Evolutionary conservation across 768 basidiomycete genomes (phyloP).

Genomic region (Pleurotus cornucopiae): DNA sequence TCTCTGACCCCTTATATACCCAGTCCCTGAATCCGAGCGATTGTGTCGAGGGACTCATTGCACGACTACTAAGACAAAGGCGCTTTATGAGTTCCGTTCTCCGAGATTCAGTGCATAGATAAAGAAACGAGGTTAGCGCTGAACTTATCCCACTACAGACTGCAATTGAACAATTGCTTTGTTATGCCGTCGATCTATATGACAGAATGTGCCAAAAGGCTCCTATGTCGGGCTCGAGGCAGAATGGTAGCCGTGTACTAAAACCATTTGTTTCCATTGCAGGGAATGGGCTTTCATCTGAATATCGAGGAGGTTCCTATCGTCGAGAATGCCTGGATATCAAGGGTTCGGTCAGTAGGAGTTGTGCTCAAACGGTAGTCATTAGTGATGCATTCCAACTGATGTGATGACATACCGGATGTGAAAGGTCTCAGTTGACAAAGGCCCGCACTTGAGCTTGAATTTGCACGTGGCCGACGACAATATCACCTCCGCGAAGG

Average conservation of each 20-base stretch:
- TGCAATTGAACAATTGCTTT: neutral
- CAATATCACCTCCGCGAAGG: neutral
- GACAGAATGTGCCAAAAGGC: conserved; percentile 7
- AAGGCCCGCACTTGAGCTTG: conserved; percentile 1
- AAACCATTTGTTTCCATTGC: neutral
- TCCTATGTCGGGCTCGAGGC: neutral
- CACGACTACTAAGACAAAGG: conserved; percentile 1
- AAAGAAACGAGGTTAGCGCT: neutral
- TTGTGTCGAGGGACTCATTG: neutral
- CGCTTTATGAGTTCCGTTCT: neutral
- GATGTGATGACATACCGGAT: conserved; percentile 7
- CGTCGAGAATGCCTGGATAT: neutral
- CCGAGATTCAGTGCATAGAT: neutral
- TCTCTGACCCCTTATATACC: neutral
- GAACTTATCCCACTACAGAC: neutral
- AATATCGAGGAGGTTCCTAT: conserved; percentile 2
- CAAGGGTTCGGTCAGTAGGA: conserved; percentile 5
- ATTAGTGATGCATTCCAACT: neutral
- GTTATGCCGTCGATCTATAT: neutral
- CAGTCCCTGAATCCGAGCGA: neutral
- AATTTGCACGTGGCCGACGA: neutral
- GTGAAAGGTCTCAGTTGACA: conserved; percentile 8
- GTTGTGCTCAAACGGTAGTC: neutral
- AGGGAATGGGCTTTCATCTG: neutral
- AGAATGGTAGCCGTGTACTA: neutral